A percentile compares a stretch with the other conserved stretches of the same genome.
These are phyloP conservation scores for Pinus albicaulis DNA, from an alignment of 75 land plant species.

Conservation along the genomic window DNA sequence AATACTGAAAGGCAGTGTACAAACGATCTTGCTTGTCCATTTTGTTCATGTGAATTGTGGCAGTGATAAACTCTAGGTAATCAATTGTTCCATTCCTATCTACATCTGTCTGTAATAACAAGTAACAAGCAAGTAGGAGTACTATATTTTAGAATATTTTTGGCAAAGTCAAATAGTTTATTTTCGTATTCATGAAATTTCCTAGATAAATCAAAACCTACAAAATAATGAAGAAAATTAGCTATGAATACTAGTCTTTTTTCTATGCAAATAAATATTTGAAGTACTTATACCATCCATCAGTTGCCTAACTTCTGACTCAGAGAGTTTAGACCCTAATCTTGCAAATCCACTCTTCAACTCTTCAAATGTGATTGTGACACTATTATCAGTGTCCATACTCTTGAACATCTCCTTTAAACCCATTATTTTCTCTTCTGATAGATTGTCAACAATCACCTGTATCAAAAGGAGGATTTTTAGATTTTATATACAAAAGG, in stretches of 20 bases:
- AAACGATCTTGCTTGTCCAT: slow-evolving; percentile 77
- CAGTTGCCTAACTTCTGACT: slow-evolving; percentile 68
- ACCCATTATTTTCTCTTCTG: slow-evolving; percentile 91
- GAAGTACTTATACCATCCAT: slow-evolving; percentile 69
- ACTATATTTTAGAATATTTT: no score
- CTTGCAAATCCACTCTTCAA: slow-evolving; percentile 73
- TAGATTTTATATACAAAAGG: background rate
- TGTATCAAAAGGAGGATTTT: slow-evolving; percentile 15
- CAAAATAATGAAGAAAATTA: background rate
- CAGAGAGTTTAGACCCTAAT: slow-evolving; percentile 66
- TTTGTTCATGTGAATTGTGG: slow-evolving; percentile 86
- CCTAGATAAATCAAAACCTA: background rate
- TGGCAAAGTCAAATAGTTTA: no score
- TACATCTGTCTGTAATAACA: slow-evolving; percentile 63
- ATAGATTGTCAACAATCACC: slow-evolving; percentile 83
- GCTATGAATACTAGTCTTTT: background rate
- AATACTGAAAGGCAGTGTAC: slow-evolving; percentile 68
- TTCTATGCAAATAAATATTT: background rate
- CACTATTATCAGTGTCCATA: slow-evolving; percentile 86
- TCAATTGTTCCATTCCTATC: slow-evolving; percentile 87
- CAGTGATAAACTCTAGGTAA: slow-evolving; percentile 78
- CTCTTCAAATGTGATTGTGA: slow-evolving; percentile 88
- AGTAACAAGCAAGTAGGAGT: background rate
- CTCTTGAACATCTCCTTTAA: slow-evolving; percentile 91
- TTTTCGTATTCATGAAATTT: background rate